phyloP scores from a whole-genome alignment of 805 yeast genomes.

The Suhomyces pyralidae region DNA sequence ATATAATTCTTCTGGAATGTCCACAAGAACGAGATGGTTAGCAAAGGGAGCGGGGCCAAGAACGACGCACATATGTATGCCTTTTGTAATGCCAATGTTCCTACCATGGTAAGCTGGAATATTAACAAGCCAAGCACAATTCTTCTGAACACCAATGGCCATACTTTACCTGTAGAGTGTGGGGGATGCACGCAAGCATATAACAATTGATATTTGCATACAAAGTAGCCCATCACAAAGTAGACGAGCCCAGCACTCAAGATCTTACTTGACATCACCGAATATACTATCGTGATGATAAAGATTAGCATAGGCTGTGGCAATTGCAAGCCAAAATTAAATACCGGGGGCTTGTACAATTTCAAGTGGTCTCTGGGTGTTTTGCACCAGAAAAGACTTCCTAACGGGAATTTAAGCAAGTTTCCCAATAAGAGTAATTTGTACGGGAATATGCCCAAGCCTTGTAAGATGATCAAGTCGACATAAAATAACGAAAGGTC shows the following conservation, averaged over 20 bases:
- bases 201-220: slow-evolving; percentile 84
- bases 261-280: slow-evolving; percentile 86
- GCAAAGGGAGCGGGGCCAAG: slow-evolving; percentile 72
- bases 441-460: slow-evolving; percentile 87
- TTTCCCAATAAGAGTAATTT: slow-evolving; percentile 79
- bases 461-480: slow-evolving; percentile 77
- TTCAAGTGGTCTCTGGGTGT: slow-evolving; percentile 81
- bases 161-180: slow-evolving; percentile 93
- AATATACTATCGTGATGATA: slow-evolving; percentile 80
- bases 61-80: slow-evolving; percentile 73
- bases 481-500: slow-evolving; percentile 85
- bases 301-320: slow-evolving; percentile 90
- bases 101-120: slow-evolving; percentile 91
- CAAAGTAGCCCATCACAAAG: slow-evolving; percentile 81
- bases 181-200: slow-evolving; percentile 93
- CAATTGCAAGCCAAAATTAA: slow-evolving; percentile 85
- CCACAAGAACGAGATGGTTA: slow-evolving; percentile 66
- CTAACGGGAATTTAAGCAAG: slow-evolving; percentile 63
- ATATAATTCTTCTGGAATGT: slow-evolving; percentile 77
- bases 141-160: slow-evolving; percentile 88
- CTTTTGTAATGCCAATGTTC: slow-evolving; percentile 76
- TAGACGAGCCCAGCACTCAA: slow-evolving; percentile 80
- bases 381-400: slow-evolving; percentile 56
- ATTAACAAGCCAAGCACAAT: slow-evolving; percentile 75
- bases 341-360: slow-evolving; percentile 81